phyloP scores from a whole-genome alignment of 352 stramenopile species.

The Phytophthora citricola region DNA sequence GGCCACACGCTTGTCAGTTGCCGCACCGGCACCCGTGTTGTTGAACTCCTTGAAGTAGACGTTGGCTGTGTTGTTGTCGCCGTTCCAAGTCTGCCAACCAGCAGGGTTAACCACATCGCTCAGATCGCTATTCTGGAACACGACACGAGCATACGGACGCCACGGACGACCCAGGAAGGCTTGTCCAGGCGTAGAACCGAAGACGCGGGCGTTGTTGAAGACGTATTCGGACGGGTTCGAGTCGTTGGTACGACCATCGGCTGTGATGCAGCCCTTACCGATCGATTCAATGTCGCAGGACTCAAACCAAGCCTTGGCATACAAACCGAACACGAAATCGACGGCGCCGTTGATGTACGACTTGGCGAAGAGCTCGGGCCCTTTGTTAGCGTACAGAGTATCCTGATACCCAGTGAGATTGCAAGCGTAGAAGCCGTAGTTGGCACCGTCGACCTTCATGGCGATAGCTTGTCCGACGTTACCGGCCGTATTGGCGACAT shows the following conservation, averaged over 20 bases:
- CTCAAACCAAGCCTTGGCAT: conserved; percentile 32
- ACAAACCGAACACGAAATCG: conserved; percentile 27
- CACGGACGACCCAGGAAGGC: conserved; percentile 25
- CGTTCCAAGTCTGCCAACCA: conserved; percentile 22
- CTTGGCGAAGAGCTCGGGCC: conserved; percentile 20
- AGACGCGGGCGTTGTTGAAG: conserved; percentile 26
- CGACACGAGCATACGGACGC: conserved; percentile 21
- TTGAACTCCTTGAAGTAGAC: conserved; percentile 31
- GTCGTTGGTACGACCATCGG: conserved; percentile 19
- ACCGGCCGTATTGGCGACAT: conserved; percentile 25
- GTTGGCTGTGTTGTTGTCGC: conserved; percentile 19
- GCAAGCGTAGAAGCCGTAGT: conserved; percentile 29
- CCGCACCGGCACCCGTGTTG: conserved; percentile 15
- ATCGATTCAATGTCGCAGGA: conserved; percentile 26
- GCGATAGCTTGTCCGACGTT: conserved; percentile 18
- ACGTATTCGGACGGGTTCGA: conserved; percentile 28
- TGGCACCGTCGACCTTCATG: conserved; percentile 14
- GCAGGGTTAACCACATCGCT: conserved; percentile 23
- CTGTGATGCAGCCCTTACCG: conserved; percentile 16
- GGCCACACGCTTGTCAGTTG: conserved; percentile 19
- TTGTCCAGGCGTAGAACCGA: conserved; percentile 8
- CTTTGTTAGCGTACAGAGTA: conserved; percentile 21
- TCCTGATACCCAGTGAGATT: conserved; percentile 31
- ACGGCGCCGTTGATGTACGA: conserved; percentile 25
- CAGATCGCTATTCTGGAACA: conserved; percentile 28